Conservation (phyloP, 2,329 filamentous ascomycete genomes). For the Bipolaris sorokiniana region DNA sequence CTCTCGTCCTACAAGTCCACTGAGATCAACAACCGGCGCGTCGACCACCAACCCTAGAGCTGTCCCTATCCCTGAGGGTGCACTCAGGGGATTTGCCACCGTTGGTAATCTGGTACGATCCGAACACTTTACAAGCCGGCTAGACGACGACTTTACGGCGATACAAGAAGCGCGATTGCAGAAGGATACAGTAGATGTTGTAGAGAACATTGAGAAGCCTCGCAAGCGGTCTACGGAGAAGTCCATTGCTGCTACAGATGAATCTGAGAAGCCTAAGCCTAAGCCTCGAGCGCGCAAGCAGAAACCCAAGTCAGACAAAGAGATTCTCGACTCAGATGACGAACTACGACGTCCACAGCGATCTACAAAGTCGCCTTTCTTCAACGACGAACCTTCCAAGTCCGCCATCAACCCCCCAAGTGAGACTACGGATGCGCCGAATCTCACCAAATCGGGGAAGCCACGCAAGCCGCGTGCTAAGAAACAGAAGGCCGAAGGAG, state of each 20-base stretch:
- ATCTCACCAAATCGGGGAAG: conserved; percentile 33
- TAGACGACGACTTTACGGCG: conserved; percentile 18
- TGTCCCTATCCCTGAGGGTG: conserved; percentile 32
- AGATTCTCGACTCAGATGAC: conserved; percentile 21
- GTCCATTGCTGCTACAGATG: conserved; percentile 6
- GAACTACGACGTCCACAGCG: conserved; percentile 20
- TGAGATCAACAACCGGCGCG: conserved; percentile 27
- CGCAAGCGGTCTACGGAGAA: conserved; percentile 24
- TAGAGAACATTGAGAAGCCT: conserved; percentile 21
- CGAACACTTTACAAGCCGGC: conserved; percentile 32
- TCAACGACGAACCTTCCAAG: conserved; percentile 18
- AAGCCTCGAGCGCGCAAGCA: conserved; percentile 37
- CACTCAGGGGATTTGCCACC: conserved; percentile 43
- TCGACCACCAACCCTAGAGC: conserved; percentile 37
- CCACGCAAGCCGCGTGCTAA: conserved; percentile 41
- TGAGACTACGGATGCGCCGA: conserved; percentile 13
- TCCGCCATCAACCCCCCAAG: conserved; percentile 7
- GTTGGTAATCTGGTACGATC: conserved; percentile 42
- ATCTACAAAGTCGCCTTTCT: conserved; percentile 31
- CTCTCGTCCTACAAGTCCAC: conserved; percentile 30
- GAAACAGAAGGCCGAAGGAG: conserved; percentile 29
- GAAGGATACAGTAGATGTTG: conserved; percentile 1
- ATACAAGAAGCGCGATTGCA: conserved; percentile 12
- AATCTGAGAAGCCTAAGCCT: conserved; percentile 26
- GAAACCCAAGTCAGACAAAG: conserved; percentile 33